phyloP scores from a whole-genome alignment of 2,329 filamentous ascomycete genomes.

The Monilinia fructigena region DNA sequence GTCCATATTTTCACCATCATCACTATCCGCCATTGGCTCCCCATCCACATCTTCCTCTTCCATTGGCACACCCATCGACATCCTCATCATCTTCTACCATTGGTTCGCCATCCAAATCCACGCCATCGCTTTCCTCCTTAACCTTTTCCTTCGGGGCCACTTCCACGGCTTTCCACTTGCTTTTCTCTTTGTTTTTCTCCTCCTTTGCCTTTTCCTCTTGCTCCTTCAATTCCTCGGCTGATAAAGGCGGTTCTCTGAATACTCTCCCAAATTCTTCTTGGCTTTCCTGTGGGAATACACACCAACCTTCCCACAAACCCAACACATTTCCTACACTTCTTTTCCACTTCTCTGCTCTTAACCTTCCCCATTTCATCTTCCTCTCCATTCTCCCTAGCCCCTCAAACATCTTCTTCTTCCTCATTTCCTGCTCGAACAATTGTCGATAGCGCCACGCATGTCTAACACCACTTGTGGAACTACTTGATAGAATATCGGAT shows the following conservation, averaged over 20 bases:
- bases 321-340: slow-evolving; percentile 57
- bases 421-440: slow-evolving; percentile 61
- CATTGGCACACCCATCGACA: slow-evolving; percentile 44
- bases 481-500: slow-evolving; percentile 65
- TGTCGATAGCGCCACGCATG: slow-evolving; percentile 69
- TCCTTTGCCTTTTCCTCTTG: slow-evolving; percentile 39
- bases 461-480: slow-evolving; percentile 59
- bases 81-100: slow-evolving; percentile 45
- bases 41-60: slow-evolving; percentile 52
- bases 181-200: slow-evolving; percentile 36
- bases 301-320: slow-evolving; percentile 64
- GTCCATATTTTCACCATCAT: slow-evolving; percentile 42
- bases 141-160: slow-evolving; percentile 47
- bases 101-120: slow-evolving; percentile 46
- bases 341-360: slow-evolving; percentile 66
- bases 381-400: slow-evolving; percentile 62
- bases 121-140: slow-evolving; percentile 48
- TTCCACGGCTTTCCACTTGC: slow-evolving; percentile 43
- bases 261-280: slow-evolving; percentile 68
- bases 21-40: slow-evolving; percentile 50
- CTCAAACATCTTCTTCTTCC: slow-evolving; percentile 59
- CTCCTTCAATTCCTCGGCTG: slow-evolving; percentile 42
- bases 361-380: slow-evolving; percentile 62
- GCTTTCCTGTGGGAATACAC: slow-evolving; percentile 69
- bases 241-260: slow-evolving; percentile 69